Percentiles rank a stretch among this genome's conserved stretches.
Conservation (phyloP, 2,329 filamentous ascomycete genomes). For the Lachnum nothofagi region DNA sequence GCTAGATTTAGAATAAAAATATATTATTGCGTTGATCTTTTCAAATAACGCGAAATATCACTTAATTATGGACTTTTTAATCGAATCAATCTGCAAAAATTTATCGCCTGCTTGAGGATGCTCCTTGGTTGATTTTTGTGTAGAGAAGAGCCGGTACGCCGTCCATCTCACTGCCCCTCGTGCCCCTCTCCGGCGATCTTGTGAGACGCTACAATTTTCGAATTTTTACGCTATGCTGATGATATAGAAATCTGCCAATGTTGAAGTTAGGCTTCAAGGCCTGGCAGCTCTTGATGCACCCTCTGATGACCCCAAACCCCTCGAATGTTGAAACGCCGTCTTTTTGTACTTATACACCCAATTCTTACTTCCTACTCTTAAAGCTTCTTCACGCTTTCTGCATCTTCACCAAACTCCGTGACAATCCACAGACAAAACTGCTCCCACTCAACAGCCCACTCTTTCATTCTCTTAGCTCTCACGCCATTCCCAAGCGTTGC, state of each 20-base stretch:
- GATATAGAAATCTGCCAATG: no score
- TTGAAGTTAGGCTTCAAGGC: conserved; percentile 21
- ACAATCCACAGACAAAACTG: conserved; percentile 88
- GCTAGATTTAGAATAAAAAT: no score
- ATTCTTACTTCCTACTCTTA: conserved; percentile 10
- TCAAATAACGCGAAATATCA: not conserved
- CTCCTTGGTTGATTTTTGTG: no score
- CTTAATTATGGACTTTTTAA: no score
- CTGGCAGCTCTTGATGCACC: conserved; percentile 2
- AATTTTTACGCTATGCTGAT: no score
- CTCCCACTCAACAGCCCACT: conserved; percentile 82
- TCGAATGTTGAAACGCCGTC: conserved; percentile 11
- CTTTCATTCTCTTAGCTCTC: conserved; percentile 66
- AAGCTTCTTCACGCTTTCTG: conserved; percentile 13
- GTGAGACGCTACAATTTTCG: no score
- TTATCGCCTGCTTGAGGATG: no score
- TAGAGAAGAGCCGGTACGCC: no score
- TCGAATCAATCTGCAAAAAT: no score
- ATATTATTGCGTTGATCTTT: no score
- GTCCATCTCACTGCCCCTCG: no score
- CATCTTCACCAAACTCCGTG: conserved; percentile 58
- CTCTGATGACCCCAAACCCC: not conserved
- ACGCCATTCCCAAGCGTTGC: conserved; percentile 66
- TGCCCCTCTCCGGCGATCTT: no score
- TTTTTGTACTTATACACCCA: not conserved